These are phyloP conservation scores for Microcos paniculata DNA, from an alignment of 345 rosid genomes.

Conservation along the genomic window DNA sequence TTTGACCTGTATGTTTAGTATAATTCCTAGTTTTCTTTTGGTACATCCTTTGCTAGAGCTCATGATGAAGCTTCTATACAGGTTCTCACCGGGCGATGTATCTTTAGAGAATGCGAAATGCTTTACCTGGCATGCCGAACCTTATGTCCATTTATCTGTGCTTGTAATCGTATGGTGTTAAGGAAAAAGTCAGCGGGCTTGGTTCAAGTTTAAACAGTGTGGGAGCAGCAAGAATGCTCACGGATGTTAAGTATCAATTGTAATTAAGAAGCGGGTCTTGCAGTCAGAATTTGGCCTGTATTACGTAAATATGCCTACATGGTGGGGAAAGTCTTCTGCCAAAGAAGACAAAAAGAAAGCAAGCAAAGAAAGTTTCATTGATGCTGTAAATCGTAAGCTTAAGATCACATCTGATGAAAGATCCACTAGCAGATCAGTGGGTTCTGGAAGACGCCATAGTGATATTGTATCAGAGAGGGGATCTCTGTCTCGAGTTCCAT, in stretches of 20 bases:
- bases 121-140: constrained; percentile 7
- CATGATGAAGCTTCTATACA: constrained; percentile 3
- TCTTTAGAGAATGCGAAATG: not conserved
- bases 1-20: not conserved
- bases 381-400: constrained; percentile 58
- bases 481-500: constrained; percentile 60
- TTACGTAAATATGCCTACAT: constrained; percentile 45
- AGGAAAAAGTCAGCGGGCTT: constrained; percentile 16
- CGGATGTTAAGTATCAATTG: constrained; percentile 26
- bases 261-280: constrained; percentile 17
- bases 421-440: constrained; percentile 46
- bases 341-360: constrained; percentile 77
- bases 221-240: constrained; percentile 19
- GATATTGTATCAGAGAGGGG: constrained; percentile 64
- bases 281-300: constrained; percentile 20
- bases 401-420: constrained; percentile 57
- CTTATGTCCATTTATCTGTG: not conserved
- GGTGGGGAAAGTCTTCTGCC: constrained; percentile 77
- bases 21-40: constrained; percentile 11
- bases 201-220: constrained; percentile 26
- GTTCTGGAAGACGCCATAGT: constrained; percentile 39
- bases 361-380: constrained; percentile 71
- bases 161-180: constrained; percentile 6
- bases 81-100: not conserved
- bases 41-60: constrained; percentile 4